These are phyloP conservation scores for Lodderomyces beijingensis DNA, from an alignment of 1,139 yeast species.

Conservation along the genomic window DNA sequence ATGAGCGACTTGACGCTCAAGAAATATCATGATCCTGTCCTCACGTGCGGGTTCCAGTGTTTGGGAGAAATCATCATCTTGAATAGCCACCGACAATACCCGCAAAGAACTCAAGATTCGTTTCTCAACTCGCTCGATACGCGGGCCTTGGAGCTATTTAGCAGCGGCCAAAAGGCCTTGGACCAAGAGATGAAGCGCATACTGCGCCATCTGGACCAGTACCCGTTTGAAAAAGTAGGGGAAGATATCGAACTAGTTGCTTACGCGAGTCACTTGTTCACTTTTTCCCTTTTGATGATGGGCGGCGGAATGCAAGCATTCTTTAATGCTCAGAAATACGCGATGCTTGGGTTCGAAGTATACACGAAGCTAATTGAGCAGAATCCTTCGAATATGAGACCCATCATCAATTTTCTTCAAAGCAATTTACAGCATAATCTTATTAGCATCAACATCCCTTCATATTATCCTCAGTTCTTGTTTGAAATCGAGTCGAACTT, in stretches of 20 bases:
- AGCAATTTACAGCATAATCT: constrained; percentile 16
- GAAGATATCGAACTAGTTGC: constrained; percentile 15
- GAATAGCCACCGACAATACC: constrained; percentile 5
- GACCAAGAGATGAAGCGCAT: constrained; percentile 8
- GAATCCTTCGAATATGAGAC: constrained; percentile 4
- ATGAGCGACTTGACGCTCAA: constrained; percentile 8
- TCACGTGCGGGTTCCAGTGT: constrained; percentile 13
- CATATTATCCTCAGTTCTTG: constrained; percentile 22
- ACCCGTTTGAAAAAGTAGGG: constrained; percentile 8
- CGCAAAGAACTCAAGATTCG: neutral
- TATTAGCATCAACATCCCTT: constrained; percentile 23
- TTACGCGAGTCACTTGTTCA: constrained; percentile 17
- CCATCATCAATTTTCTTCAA: constrained; percentile 9
- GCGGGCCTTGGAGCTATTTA: constrained; percentile 15
- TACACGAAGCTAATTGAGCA: constrained; percentile 12
- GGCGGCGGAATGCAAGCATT: constrained; percentile 20
- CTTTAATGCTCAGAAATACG: constrained; percentile 16
- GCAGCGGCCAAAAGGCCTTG: constrained; percentile 13
- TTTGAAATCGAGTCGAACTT: constrained; percentile 21
- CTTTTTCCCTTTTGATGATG: constrained; percentile 17
- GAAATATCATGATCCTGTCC: constrained; percentile 1
- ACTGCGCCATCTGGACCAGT: neutral
- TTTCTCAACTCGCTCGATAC: constrained; percentile 8
- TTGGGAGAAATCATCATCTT: constrained; percentile 18
- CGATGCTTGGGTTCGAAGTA: constrained; percentile 5